Percentiles rank a stretch among this genome's conserved stretches.
phyloP scores from a whole-genome alignment of 2,329 filamentous ascomycete species.

The Alternaria sp. region DNA sequence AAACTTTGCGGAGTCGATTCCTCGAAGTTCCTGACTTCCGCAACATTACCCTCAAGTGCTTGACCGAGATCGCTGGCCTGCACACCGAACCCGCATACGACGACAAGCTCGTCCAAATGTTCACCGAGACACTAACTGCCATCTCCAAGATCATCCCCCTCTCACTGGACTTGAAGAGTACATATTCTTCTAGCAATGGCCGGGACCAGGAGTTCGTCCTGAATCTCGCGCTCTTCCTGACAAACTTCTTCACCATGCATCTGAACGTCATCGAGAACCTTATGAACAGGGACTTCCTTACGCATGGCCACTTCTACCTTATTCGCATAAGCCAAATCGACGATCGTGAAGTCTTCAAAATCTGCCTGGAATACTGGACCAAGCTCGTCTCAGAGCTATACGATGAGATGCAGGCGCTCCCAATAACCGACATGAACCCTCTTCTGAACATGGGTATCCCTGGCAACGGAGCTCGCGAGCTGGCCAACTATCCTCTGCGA shows the following conservation, averaged over 20 bases:
- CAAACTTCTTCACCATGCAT: slow-evolving; percentile 96
- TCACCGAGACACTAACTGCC: slow-evolving; percentile 92
- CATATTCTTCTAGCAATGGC: slow-evolving; percentile 90
- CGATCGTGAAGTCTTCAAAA: slow-evolving; percentile 99
- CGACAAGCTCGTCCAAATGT: slow-evolving; percentile 97
- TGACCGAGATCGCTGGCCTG: slow-evolving; percentile 95
- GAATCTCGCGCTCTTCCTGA: slow-evolving; percentile 93
- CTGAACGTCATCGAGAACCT: slow-evolving; percentile 94
- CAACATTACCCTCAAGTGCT: slow-evolving; percentile 93
- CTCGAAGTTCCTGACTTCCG: slow-evolving; percentile 93
- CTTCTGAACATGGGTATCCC: slow-evolving; percentile 81
- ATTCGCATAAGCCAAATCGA: slow-evolving; percentile 99
- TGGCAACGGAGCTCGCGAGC: slow-evolving; percentile 85
- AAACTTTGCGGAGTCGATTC: slow-evolving; percentile 91
- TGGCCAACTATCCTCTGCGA: slow-evolving; percentile 89
- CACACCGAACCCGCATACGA: slow-evolving; percentile 89
- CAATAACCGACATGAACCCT: slow-evolving; percentile 91
- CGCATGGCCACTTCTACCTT: slow-evolving; percentile 96
- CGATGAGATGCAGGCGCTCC: slow-evolving; percentile 97
- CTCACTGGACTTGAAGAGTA: slow-evolving; percentile 86
- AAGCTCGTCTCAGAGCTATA: slow-evolving; percentile 98
- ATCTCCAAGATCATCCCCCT: slow-evolving; percentile 94
- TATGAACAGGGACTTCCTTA: slow-evolving; percentile 92
- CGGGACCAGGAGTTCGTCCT: slow-evolving; percentile 97
- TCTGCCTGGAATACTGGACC: slow-evolving; percentile 98